Percentiles rank a stretch among this genome's conserved stretches.
Conservation (phyloP, 2,329 filamentous ascomycete genomes). For the Chaetomium sp. region DNA sequence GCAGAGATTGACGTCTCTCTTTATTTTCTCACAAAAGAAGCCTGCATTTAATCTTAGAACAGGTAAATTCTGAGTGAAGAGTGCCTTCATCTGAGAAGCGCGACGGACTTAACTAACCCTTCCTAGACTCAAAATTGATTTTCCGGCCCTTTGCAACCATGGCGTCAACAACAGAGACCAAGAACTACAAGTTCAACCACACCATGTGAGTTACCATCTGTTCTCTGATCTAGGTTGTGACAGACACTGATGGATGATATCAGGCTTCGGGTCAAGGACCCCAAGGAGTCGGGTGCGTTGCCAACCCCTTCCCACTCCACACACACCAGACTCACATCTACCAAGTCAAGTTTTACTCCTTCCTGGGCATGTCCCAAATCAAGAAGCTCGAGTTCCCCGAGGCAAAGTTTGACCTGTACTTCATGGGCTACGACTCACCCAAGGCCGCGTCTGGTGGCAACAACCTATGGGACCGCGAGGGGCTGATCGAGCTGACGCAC, state of each 20-base stretch:
- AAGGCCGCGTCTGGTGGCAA: slow-evolving; percentile 72
- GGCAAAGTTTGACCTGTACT: slow-evolving; percentile 93
- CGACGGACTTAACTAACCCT: not conserved
- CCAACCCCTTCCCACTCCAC: not conserved
- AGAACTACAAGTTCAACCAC: slow-evolving; percentile 84
- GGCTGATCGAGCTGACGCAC: slow-evolving; percentile 82
- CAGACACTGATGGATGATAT: slow-evolving; percentile 28
- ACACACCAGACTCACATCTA: not conserved
- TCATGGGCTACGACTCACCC: slow-evolving; percentile 83
- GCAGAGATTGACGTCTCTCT: slow-evolving; percentile 27
- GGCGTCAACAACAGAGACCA: slow-evolving; percentile 71
- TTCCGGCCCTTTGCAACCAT: slow-evolving; percentile 47
- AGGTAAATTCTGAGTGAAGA: not conserved
- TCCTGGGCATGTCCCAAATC: slow-evolving; percentile 83
- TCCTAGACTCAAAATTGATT: not conserved
- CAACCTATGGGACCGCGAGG: slow-evolving; percentile 78
- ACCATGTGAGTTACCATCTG: slow-evolving; percentile 64
- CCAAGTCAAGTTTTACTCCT: slow-evolving; percentile 87
- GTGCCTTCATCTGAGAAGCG: not conserved
- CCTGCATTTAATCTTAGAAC: slow-evolving; percentile 3
- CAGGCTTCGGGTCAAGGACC: slow-evolving; percentile 94
- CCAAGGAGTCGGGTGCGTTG: slow-evolving; percentile 70
- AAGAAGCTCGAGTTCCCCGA: slow-evolving; percentile 82
- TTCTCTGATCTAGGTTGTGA: not conserved
- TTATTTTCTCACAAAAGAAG: slow-evolving; percentile 20